These are phyloP conservation scores for Ganoderma resinaceum DNA, from an alignment of 1,284 basidiomycete genomes.

Conservation along the genomic window DNA sequence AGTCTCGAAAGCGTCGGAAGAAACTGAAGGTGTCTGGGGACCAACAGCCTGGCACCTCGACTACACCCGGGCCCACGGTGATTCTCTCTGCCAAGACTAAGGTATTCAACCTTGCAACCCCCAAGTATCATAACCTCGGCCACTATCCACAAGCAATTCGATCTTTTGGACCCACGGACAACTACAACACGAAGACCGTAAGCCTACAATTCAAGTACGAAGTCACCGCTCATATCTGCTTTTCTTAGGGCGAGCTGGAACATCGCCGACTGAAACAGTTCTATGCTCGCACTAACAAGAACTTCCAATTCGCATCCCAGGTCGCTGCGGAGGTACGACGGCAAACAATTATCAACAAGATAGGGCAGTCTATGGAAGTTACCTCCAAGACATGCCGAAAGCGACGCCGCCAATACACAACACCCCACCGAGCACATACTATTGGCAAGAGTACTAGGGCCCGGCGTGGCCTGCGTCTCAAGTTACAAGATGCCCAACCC, in stretches of 20 bases:
- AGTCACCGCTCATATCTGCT: background rate
- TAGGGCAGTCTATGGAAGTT: background rate
- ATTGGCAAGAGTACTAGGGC: too few relatives aligned
- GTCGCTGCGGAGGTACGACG: slow-evolving; percentile 32
- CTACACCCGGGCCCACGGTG: background rate
- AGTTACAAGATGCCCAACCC: background rate
- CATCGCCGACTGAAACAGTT: slow-evolving; percentile 41
- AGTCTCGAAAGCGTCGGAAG: slow-evolving; percentile 13
- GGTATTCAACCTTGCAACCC: slow-evolving; percentile 34
- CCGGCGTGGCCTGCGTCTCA: too few relatives aligned
- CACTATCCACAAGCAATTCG: slow-evolving; percentile 41
- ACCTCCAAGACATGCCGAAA: background rate
- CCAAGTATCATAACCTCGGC: slow-evolving; percentile 41
- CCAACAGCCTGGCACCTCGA: too few relatives aligned
- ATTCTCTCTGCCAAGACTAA: background rate
- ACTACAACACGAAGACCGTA: slow-evolving; percentile 21
- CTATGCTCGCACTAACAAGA: slow-evolving; percentile 41
- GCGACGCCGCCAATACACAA: background rate
- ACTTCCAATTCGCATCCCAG: slow-evolving; percentile 24
- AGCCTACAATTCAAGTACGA: background rate
- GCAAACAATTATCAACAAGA: background rate
- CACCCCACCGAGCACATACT: too few relatives aligned
- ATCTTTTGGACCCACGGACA: slow-evolving; percentile 43
- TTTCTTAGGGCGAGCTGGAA: slow-evolving; percentile 37
- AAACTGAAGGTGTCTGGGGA: background rate